Base-by-base conservation (phyloP, 2,329 filamentous ascomycete genomes). In the Aureobasidium leucospermi region DNA sequence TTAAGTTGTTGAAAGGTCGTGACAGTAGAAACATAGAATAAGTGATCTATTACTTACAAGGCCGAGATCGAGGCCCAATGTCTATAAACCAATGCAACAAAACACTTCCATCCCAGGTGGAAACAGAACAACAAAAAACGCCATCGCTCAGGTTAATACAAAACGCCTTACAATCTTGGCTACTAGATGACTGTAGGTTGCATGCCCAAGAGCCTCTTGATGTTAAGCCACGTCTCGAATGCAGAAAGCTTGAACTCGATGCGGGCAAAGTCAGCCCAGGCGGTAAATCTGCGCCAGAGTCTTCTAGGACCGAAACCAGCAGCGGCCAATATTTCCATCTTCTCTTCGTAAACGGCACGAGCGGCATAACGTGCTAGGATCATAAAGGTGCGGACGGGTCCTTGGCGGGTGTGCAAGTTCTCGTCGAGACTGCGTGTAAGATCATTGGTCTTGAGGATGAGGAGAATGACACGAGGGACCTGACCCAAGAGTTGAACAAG, bases 401-500 rank as follows among this genome's bases (percentile, higher is more conserved):
- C 84, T 66, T 84, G 74, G 6, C 82, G 80, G 0, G 89, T 94
- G 59, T 92, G 87, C 39, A 95, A 78, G 69, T 88, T 92, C 77
- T 99, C 94, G 71, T 99, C 94, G 16, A 99, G 81, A 67, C 88
- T 94, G 64, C 94, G 85, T 15, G 94, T 99, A 41, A 99, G 78
- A 74, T 99, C 94, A 71, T 99, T 99, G 2, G 94, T 99, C 77
- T 99, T 99, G 63, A 99, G 81, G 65, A 99, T 97, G 31, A 99
- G 79, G 11, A 99, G 80, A 58, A 99, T 96, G 64, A 99, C 90
- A 46, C 91, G 81, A 0, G 94, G 94, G 6, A 99, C 92, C 67
- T 90, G 85, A 49, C 90, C 90, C 5, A 99, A 83, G 65, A 99
- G 79, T 65, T 92, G 86, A 7, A 99, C 90, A 6, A 99, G 80